Evolutionary conservation across 1,284 basidiomycete genomes (phyloP), one percentile per base, ranked within the genome.

Genomic region (Ustilago trichophora): DNA sequence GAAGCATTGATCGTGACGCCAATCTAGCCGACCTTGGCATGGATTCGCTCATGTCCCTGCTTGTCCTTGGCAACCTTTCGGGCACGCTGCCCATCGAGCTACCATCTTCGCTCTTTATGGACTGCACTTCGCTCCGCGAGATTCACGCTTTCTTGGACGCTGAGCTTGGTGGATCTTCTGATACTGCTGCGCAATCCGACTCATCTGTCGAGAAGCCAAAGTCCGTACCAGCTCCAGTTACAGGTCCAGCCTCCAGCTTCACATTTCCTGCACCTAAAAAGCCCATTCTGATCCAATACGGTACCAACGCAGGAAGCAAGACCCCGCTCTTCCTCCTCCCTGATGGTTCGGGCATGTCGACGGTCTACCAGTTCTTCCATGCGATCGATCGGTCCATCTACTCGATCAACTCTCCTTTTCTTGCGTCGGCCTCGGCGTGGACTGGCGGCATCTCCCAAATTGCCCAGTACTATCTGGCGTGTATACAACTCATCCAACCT

Each of bases 391-490:
- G 62, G 9, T 16, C 45, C 4, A 27, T 73, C 18, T 73, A 70
- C 49, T 53, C 57, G 41, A 46, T 73, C 54, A 73, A 73, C 46
- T 62, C 57, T 11, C 62, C 71, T 10, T 73, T 70, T 46, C 50
- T 70, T 2, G 15, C 43, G 26, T 35, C 66, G 34, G 36, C 66
- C 9, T 31, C 44, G 2, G 42, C 45, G 1, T 73, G 71, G 71
- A 43, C 33, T 4, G 54, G 63, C 4, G 71, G 66, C 15, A 50
- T 86, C 66, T 73, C 80, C 0, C 84, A 85, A 68, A 85, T 85
- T 78, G 83, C 84, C 3, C 77, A 79, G 4, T 78, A 75, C 15
- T 86, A 86, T 53, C 78, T 82, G 6, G 63, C 69, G 1, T 82
- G 82, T 4, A 81, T 85, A 19, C 81, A 82, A 63, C 72, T 73